Evolutionary conservation across 106 monocot species (phyloP).

Genomic region (Iris macrosiphon): DNA sequence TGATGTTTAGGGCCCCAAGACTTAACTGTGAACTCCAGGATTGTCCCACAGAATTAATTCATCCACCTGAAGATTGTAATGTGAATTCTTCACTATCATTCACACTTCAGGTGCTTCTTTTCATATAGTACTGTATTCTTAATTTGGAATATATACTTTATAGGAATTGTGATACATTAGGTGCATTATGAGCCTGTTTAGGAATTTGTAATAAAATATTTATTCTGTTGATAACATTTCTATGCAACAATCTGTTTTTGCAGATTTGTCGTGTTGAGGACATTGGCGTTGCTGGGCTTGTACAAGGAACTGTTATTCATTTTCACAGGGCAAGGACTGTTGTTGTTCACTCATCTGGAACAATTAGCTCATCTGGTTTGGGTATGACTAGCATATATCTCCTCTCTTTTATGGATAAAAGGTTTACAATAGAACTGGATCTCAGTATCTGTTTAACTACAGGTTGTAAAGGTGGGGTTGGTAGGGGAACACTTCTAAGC

Average conservation of each 20-base stretch:
- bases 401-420: too few relatives aligned
- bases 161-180: too few relatives aligned
- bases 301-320: constrained; percentile 94
- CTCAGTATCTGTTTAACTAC: not conserved
- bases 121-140: not conserved
- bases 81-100: constrained; percentile 74
- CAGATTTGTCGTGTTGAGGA: constrained; percentile 99
- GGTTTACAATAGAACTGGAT: not conserved
- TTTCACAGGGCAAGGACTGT: constrained; percentile 85
- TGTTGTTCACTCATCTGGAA: constrained; percentile 63
- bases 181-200: too few relatives aligned
- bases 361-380: constrained; percentile 70
- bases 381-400: constrained; percentile 30
- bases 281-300: constrained; percentile 69
- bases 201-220: not conserved
- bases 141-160: too few relatives aligned
- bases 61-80: constrained; percentile 99
- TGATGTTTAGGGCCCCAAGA: constrained; percentile 62
- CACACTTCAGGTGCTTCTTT: not conserved
- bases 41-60: constrained; percentile 81
- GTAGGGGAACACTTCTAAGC: constrained; percentile 52
- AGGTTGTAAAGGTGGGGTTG: constrained; percentile 92
- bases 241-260: constrained; percentile 7
- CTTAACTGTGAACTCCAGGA: constrained; percentile 64
- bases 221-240: not conserved